A percentile compares a stretch with the other conserved stretches of the same genome.
Evolutionary conservation across 805 yeast genomes (phyloP).

Genomic region (Candida alai): DNA sequence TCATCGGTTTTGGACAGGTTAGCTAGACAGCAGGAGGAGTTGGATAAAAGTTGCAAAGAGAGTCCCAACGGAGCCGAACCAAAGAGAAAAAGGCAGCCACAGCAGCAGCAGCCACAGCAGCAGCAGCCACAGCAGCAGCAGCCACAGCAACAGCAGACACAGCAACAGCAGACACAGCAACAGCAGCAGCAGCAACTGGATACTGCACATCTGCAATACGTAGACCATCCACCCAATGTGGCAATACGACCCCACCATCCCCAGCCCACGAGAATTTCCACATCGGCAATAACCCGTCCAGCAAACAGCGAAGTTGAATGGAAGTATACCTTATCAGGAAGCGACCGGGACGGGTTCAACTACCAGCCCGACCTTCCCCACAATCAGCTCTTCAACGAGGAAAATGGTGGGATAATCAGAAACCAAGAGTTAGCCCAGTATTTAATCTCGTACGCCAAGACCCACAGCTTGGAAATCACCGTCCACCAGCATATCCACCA

Average conservation of each 20-base stretch:
- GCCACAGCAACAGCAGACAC: background rate
- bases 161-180: background rate
- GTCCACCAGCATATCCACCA: slow-evolving; percentile 86
- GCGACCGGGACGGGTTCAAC: slow-evolving; percentile 36
- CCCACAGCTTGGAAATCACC: slow-evolving; percentile 54
- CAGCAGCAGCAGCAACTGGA: no score
- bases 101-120: background rate
- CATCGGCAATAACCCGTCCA: slow-evolving; percentile 9
- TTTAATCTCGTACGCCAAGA: slow-evolving; percentile 57
- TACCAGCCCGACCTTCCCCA: slow-evolving; percentile 18
- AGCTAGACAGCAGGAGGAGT: slow-evolving; percentile 9
- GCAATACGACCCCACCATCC: slow-evolving; percentile 2
- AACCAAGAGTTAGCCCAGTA: slow-evolving; percentile 53
- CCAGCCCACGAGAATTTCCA: slow-evolving; percentile 3
- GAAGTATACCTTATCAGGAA: slow-evolving; percentile 47
- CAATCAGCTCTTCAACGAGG: slow-evolving; percentile 16
- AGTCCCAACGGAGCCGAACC: background rate
- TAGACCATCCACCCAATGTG: background rate
- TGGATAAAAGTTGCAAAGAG: slow-evolving; percentile 1
- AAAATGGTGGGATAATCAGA: slow-evolving; percentile 46
- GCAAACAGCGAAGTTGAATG: slow-evolving; percentile 47
- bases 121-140: background rate
- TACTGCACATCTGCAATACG: background rate
- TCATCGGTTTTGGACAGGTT: slow-evolving; percentile 6
- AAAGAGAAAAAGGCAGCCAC: background rate